Evolutionary conservation across 169 alveolate genomes (phyloP).

Genomic region (Plasmodium coatneyi): DNA sequence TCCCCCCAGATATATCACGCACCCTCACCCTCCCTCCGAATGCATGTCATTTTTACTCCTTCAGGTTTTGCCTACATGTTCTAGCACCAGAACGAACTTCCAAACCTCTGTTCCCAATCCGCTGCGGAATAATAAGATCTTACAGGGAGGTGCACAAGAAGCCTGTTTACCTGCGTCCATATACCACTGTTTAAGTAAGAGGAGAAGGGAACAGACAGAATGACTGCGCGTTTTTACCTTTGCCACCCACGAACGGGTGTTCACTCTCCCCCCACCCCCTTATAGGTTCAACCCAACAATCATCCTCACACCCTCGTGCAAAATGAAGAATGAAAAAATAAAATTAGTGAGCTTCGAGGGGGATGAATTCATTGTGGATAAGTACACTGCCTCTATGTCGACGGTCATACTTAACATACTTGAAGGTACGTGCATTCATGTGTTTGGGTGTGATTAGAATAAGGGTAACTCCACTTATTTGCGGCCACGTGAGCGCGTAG

Average conservation of each 20-base stretch:
- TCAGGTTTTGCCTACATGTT: neutral
- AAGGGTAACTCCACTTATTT: constrained; percentile 24
- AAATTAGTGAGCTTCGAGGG: constrained; percentile 92
- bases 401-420: constrained; percentile 91
- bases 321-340: constrained; percentile 81
- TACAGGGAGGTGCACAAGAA: neutral
- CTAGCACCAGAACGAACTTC: neutral
- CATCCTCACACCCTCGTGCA: neutral
- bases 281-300: neutral
- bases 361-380: constrained; percentile 90
- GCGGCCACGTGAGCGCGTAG: neutral
- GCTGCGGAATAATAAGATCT: neutral
- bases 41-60: neutral
- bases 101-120: neutral
- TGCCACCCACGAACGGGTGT: neutral
- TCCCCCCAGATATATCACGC: neutral
- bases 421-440: constrained; percentile 84
- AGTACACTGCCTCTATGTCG: constrained; percentile 90
- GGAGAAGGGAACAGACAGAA: neutral
- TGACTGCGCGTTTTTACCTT: neutral
- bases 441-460: neutral
- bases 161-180: neutral
- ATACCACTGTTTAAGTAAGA: neutral
- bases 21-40: neutral
- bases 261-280: neutral